Evolutionary conservation across 768 basidiomycete genomes (phyloP).

Genomic region (Russula virescens): DNA sequence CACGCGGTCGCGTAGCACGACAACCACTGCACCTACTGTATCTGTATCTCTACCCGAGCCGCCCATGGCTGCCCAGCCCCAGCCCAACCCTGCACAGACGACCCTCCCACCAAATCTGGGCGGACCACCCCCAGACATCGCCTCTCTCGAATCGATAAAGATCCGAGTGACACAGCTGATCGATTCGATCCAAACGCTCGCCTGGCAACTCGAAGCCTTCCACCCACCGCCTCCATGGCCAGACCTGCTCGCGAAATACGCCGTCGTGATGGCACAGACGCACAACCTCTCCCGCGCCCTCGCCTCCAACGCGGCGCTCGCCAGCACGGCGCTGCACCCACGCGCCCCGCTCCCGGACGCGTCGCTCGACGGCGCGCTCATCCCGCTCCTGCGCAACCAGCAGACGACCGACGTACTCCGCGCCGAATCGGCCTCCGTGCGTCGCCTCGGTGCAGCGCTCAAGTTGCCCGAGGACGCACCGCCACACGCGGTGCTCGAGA

Average conservation of each 20-base stretch:
- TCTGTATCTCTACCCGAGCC: neutral
- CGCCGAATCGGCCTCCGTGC: slow-evolving; percentile 66
- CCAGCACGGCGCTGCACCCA: slow-evolving; percentile 67
- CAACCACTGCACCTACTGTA: too few relatives aligned
- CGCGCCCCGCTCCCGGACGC: slow-evolving; percentile 49
- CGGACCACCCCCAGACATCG: slow-evolving; percentile 12
- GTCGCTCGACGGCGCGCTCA: slow-evolving; percentile 68
- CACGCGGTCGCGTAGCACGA: neutral
- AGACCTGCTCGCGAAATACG: slow-evolving; percentile 82
- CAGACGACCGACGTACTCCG: slow-evolving; percentile 73
- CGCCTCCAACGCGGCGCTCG: slow-evolving; percentile 46
- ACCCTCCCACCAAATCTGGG: slow-evolving; percentile 8
- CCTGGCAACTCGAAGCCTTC: slow-evolving; percentile 54
- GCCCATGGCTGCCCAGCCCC: slow-evolving; percentile 4
- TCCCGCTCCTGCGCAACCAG: slow-evolving; percentile 69
- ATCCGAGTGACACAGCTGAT: slow-evolving; percentile 77
- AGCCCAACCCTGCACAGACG: neutral
- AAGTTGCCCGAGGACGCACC: slow-evolving; percentile 41
- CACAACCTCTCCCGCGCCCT: slow-evolving; percentile 69
- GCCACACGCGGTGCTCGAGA: slow-evolving; percentile 28
- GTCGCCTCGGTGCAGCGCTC: slow-evolving; percentile 48
- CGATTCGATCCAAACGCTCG: slow-evolving; percentile 64
- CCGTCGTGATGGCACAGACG: slow-evolving; percentile 74
- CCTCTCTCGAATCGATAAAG: slow-evolving; percentile 58
- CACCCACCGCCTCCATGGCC: slow-evolving; percentile 71